Percentiles rank a stretch among this genome's conserved stretches.
Conservation (phyloP, 2,329 filamentous ascomycete species). For the Penicillium sp. region DNA sequence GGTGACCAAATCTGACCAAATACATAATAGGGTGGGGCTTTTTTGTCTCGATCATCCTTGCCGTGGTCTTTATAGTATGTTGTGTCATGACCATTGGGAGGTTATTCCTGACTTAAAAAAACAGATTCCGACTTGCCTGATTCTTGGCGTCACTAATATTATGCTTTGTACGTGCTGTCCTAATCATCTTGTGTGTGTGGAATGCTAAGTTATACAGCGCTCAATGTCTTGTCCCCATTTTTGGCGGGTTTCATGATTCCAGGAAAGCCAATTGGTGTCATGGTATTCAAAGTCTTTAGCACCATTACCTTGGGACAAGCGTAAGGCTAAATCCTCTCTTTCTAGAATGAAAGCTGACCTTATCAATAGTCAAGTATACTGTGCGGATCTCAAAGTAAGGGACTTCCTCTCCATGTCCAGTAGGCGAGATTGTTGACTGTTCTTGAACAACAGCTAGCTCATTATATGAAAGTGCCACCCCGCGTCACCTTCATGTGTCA, state of each 20-base stretch:
- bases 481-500: conserved; percentile 51
- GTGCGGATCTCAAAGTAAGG: conserved; percentile 16
- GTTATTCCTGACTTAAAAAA: not conserved
- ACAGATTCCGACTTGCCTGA: conserved; percentile 26
- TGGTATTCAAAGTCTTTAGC: conserved; percentile 28
- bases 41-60: conserved; percentile 22
- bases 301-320: conserved; percentile 28
- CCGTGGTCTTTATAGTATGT: conserved; percentile 21
- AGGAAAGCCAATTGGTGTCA: conserved; percentile 26
- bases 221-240: conserved; percentile 26
- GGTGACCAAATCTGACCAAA: conserved; percentile 1
- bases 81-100: not conserved
- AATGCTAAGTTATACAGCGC: conserved; percentile 12
- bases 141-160: conserved; percentile 24
- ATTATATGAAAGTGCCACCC: conserved; percentile 40
- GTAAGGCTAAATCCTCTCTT: conserved; percentile 7
- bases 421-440: not conserved
- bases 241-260: conserved; percentile 27
- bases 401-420: not conserved
- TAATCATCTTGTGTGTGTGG: no score
- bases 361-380: conserved; percentile 14
- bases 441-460: conserved; percentile 16
- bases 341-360: not conserved
- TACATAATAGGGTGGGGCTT: conserved; percentile 22
- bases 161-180: conserved; percentile 14